Conservation (phyloP, 1,139 yeast genomes). For the Blastobotrys illinoisensis region DNA sequence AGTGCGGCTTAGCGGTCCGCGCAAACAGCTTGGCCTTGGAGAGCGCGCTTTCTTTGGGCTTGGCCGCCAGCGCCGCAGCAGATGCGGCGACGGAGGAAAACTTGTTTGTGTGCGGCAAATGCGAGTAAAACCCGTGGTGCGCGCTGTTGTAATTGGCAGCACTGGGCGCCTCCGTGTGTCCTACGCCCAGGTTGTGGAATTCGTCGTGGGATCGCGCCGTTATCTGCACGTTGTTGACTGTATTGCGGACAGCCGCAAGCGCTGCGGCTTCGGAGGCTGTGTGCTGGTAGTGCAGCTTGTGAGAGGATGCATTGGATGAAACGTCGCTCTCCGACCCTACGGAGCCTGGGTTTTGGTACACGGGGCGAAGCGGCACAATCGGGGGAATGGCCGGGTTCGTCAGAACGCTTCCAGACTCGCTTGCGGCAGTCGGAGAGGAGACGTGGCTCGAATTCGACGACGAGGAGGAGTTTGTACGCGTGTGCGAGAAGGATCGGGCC, state of each 20-base stretch:
- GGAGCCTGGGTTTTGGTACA: neutral
- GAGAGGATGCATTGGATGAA: conserved; percentile 5
- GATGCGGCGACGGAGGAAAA: conserved; percentile 25
- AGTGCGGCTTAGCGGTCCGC: conserved; percentile 30
- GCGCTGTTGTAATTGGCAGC: neutral
- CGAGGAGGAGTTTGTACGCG: conserved; percentile 29
- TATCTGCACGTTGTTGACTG: conserved; percentile 10
- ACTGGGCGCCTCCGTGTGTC: neutral
- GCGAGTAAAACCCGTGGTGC: conserved; percentile 14
- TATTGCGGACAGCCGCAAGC: conserved; percentile 19
- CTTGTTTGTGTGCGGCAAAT: conserved; percentile 22
- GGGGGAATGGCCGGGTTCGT: conserved; percentile 2
- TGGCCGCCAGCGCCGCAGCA: conserved; percentile 28
- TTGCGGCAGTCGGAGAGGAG: conserved; percentile 10
- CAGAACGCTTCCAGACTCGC: neutral
- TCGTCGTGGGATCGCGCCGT: conserved; percentile 6
- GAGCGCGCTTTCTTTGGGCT: conserved; percentile 29
- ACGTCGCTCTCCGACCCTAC: conserved; percentile 10
- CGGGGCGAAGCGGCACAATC: neutral
- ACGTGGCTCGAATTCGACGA: conserved; percentile 19
- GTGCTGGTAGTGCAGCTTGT: conserved; percentile 11
- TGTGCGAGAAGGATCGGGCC: conserved; percentile 24
- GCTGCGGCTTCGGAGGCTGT: conserved; percentile 23
- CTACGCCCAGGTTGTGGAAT: conserved; percentile 5
- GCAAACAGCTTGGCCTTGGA: conserved; percentile 34